Percentiles rank a stretch among this genome's conserved stretches.
These are phyloP conservation scores for Metrosideros polymorpha DNA, from an alignment of 441 rosid genomes.

Conservation along the genomic window DNA sequence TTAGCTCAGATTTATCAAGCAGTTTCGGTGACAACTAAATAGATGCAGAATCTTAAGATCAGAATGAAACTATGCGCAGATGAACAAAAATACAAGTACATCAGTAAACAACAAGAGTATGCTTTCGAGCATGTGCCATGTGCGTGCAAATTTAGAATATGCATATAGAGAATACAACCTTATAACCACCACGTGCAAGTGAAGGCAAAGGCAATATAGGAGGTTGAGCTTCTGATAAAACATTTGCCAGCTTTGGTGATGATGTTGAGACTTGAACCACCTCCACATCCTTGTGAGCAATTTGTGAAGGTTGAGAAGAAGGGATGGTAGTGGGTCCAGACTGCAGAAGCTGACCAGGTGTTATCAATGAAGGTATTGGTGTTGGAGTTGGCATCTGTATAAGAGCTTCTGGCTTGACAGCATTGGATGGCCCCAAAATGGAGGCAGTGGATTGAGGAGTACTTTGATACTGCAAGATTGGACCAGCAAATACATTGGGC, in stretches of 20 bases:
- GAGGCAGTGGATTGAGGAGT: slow-evolving; percentile 32
- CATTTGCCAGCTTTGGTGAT: slow-evolving; percentile 28
- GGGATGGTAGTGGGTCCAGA: slow-evolving; percentile 32
- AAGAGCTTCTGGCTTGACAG: slow-evolving; percentile 20
- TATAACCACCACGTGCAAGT: slow-evolving; percentile 34
- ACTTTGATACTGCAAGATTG: slow-evolving; percentile 30
- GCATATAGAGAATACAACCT: slow-evolving; percentile 19
- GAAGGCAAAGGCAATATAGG: slow-evolving; percentile 82
- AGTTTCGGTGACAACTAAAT: not conserved
- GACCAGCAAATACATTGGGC: slow-evolving; percentile 32
- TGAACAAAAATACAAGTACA: not conserved
- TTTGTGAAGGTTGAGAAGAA: slow-evolving; percentile 40
- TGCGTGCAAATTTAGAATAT: not conserved
- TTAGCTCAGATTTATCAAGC: not conserved
- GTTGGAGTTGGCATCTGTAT: not conserved
- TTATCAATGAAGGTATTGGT: slow-evolving; percentile 48
- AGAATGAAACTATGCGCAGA: not conserved
- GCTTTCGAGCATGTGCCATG: not conserved
- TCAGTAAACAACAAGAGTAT: not conserved
- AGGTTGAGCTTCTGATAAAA: slow-evolving; percentile 53
- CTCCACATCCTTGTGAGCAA: slow-evolving; percentile 56
- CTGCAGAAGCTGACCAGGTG: slow-evolving; percentile 72
- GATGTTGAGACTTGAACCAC: slow-evolving; percentile 54
- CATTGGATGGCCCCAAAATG: slow-evolving; percentile 25
- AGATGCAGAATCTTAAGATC: not conserved